A percentile compares a stretch with the other conserved stretches of the same genome.
Conservation (phyloP, 805 yeast species). For the Peterozyma toletana region DNA sequence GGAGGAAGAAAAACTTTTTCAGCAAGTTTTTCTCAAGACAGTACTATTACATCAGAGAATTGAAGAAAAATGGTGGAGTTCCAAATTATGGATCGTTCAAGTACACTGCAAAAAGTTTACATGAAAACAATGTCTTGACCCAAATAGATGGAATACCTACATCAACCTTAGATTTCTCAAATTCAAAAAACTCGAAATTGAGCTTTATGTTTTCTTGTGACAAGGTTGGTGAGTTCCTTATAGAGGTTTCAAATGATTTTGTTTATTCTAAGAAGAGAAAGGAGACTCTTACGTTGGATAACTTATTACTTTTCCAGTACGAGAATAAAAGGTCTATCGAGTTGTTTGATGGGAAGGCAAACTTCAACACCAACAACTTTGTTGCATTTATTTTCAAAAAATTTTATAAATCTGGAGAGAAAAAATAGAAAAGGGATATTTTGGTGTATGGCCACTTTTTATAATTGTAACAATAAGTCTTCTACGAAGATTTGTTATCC, state of each 20-base stretch:
- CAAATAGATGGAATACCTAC: conserved; percentile 46
- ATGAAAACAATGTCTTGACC: conserved; percentile 62
- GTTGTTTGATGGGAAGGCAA: conserved; percentile 61
- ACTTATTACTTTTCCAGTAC: conserved; percentile 66
- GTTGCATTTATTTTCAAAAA: conserved; percentile 65
- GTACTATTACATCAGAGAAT: conserved; percentile 65
- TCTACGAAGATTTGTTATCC: no score
- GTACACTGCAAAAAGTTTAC: conserved; percentile 66
- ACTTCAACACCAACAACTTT: conserved; percentile 61
- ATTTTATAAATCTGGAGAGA: conserved; percentile 51
- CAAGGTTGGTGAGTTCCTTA: conserved; percentile 58
- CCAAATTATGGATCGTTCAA: conserved; percentile 75
- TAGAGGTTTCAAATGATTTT: conserved; percentile 70
- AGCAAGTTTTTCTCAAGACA: conserved; percentile 61
- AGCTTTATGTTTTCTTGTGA: conserved; percentile 74
- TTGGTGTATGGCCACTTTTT: conserved; percentile 25
- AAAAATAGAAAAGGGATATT: conserved; percentile 12
- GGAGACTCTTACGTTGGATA: conserved; percentile 58
- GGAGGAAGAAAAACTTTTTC: conserved; percentile 30
- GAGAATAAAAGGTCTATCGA: conserved; percentile 49
- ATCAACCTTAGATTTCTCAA: conserved; percentile 4
- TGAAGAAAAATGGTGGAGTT: conserved; percentile 56
- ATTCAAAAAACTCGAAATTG: conserved; percentile 49
- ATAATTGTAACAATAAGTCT: no score
- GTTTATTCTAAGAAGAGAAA: conserved; percentile 59